These are phyloP conservation scores for Ustilago curta DNA, from an alignment of 1,284 basidiomycete genomes.

Conservation along the genomic window DNA sequence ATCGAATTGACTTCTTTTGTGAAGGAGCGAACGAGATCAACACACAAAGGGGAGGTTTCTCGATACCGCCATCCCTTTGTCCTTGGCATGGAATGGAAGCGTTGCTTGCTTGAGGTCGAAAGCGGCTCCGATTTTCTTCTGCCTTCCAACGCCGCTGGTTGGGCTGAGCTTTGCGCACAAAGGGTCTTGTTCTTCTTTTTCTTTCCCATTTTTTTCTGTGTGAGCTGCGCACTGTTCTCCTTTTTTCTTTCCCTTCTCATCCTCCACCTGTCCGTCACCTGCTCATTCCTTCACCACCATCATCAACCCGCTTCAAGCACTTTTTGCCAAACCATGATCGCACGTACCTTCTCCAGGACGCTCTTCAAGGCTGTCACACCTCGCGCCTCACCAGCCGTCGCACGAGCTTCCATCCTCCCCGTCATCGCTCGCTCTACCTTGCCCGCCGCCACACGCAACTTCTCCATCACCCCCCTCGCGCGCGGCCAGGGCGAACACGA, in stretches of 20 bases:
- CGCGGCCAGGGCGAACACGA: conserved; percentile 74
- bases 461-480: conserved; percentile 11
- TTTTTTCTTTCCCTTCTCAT: neutral
- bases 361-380: conserved; percentile 17
- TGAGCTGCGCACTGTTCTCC: conserved; percentile 19
- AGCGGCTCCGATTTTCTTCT: conserved; percentile 19
- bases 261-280: conserved; percentile 20
- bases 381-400: conserved; percentile 5
- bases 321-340: conserved; percentile 16
- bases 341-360: conserved; percentile 23
- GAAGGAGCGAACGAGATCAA: too few relatives aligned
- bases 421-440: neutral
- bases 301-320: neutral
- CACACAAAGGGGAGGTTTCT: too few relatives aligned
- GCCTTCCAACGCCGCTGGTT: conserved; percentile 25
- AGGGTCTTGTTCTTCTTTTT: conserved; percentile 5
- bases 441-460: conserved; percentile 8
- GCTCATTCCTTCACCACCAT: conserved; percentile 8
- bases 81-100: neutral
- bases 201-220: neutral
- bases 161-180: conserved; percentile 1
- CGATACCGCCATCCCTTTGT: neutral
- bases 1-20: too few relatives aligned
- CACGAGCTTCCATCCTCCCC: conserved; percentile 13
- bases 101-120: neutral